phyloP scores from a whole-genome alignment of 768 basidiomycete genomes.

The Mycena metata region DNA sequence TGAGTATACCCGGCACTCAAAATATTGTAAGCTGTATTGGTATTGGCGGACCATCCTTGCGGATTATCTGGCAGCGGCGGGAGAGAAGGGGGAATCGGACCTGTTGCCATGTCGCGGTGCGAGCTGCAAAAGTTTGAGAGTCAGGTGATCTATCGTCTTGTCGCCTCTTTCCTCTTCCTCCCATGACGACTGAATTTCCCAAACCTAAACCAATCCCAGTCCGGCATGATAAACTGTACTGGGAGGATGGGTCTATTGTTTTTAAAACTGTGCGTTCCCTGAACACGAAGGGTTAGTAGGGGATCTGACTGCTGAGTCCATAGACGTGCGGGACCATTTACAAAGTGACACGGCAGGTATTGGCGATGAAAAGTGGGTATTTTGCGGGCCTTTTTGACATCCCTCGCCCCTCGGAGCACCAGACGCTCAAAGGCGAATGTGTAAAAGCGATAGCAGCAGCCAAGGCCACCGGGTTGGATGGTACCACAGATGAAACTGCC shows the following conservation, averaged over 20 bases:
- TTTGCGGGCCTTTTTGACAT: not conserved
- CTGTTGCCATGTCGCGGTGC: not conserved
- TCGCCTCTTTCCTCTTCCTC: not conserved
- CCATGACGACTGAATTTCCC: not conserved
- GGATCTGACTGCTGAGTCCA: no score
- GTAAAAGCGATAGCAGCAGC: not conserved
- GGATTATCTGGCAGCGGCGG: not conserved
- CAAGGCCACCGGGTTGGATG: not conserved
- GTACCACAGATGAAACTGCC: not conserved
- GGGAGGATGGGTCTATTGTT: not conserved
- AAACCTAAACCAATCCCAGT: no score
- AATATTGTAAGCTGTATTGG: not conserved
- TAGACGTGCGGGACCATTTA: not conserved
- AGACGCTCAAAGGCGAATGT: not conserved
- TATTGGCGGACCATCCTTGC: not conserved
- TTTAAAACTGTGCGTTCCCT: not conserved
- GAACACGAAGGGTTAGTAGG: no score
- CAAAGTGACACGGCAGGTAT: not conserved
- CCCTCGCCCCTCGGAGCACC: not conserved
- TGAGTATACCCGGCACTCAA: not conserved
- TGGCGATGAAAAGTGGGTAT: constrained; percentile 2
- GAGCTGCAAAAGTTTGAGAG: not conserved
- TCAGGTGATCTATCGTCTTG: not conserved
- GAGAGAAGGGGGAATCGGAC: not conserved
- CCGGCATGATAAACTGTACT: not conserved